Evolutionary conservation across 129 eudicot genomes (phyloP).

Genomic region (Deinandra increscens): DNA sequence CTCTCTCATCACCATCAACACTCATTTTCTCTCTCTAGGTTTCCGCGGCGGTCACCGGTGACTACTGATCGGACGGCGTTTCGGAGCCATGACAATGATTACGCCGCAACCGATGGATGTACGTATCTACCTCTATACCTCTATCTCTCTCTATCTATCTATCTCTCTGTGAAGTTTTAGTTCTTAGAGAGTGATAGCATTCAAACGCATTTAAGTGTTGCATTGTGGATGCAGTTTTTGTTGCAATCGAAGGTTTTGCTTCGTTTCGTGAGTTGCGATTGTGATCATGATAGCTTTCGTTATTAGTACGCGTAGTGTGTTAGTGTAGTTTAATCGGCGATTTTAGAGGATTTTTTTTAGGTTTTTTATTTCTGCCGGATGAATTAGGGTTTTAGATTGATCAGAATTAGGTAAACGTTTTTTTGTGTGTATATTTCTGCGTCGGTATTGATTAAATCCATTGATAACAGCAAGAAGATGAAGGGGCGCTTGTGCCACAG

Average conservation of each 20-base stretch:
- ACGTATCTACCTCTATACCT: conserved; percentile 22
- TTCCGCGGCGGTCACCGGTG: conserved; percentile 1
- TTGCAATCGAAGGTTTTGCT: conserved; percentile 7
- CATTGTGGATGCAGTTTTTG: conserved; percentile 13
- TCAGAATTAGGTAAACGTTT: conserved; percentile 6
- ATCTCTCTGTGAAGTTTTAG: conserved; percentile 19
- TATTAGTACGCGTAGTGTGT: conserved; percentile 11
- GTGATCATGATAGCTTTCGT: conserved; percentile 46
- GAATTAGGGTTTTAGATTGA: conserved; percentile 25
- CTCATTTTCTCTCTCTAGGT: conserved; percentile 16
- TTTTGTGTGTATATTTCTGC: not conserved
- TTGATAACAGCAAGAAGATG: conserved; percentile 71
- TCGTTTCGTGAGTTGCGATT: conserved; percentile 25
- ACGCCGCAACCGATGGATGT: conserved; percentile 86
- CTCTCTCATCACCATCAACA: conserved; percentile 20
- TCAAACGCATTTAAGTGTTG: conserved; percentile 1
- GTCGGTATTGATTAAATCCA: not conserved
- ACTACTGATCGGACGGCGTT: conserved; percentile 42
- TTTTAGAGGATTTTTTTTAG: not conserved
- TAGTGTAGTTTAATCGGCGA: conserved; percentile 17
- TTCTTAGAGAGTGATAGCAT: conserved; percentile 7
- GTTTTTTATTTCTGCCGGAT: conserved; percentile 13
- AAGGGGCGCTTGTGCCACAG: conserved; percentile 89
- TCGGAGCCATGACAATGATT: conserved; percentile 68
- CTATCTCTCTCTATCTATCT: not conserved